Conservation (phyloP, 2,329 filamentous ascomycete species). For the Fusarium miscanthi region DNA sequence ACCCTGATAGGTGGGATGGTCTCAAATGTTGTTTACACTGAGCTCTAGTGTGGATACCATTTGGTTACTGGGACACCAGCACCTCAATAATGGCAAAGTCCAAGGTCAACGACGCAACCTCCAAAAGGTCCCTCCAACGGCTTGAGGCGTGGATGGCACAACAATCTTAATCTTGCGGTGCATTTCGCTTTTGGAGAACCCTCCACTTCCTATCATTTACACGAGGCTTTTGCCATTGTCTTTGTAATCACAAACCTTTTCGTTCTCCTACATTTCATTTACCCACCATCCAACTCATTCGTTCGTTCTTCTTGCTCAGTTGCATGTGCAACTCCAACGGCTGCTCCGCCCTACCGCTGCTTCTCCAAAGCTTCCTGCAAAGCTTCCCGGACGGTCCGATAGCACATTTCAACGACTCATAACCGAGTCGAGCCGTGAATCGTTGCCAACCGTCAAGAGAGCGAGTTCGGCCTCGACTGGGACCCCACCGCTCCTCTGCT, state of each 20-base stretch:
- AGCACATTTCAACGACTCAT: background rate
- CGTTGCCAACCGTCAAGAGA: slow-evolving; percentile 5
- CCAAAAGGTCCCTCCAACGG: slow-evolving; percentile 33
- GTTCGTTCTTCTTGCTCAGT: slow-evolving; percentile 10
- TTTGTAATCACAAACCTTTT: slow-evolving; percentile 5
- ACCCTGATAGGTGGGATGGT: slow-evolving; percentile 39
- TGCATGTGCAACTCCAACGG: slow-evolving; percentile 36
- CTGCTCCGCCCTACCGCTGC: slow-evolving; percentile 22
- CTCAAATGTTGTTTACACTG: slow-evolving; percentile 42
- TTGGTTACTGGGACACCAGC: slow-evolving; percentile 42
- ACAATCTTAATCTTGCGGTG: slow-evolving; percentile 17
- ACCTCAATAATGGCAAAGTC: slow-evolving; percentile 19
- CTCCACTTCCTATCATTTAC: slow-evolving; percentile 9
- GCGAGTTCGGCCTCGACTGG: slow-evolving; percentile 5
- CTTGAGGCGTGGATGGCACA: slow-evolving; percentile 26
- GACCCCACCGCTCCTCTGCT: slow-evolving; percentile 18
- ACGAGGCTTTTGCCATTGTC: slow-evolving; percentile 1
- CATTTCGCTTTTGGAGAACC: slow-evolving; percentile 19
- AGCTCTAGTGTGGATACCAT: slow-evolving; percentile 31
- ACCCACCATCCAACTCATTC: background rate
- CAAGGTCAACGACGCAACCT: slow-evolving; percentile 29
- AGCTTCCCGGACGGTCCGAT: slow-evolving; percentile 22
- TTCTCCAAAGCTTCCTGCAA: slow-evolving; percentile 25
- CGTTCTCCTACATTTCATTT: slow-evolving; percentile 2
- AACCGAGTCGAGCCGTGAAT: background rate